These are phyloP conservation scores for Colletotrichum shisoi DNA, from an alignment of 2,329 filamentous ascomycete genomes.

Conservation along the genomic window DNA sequence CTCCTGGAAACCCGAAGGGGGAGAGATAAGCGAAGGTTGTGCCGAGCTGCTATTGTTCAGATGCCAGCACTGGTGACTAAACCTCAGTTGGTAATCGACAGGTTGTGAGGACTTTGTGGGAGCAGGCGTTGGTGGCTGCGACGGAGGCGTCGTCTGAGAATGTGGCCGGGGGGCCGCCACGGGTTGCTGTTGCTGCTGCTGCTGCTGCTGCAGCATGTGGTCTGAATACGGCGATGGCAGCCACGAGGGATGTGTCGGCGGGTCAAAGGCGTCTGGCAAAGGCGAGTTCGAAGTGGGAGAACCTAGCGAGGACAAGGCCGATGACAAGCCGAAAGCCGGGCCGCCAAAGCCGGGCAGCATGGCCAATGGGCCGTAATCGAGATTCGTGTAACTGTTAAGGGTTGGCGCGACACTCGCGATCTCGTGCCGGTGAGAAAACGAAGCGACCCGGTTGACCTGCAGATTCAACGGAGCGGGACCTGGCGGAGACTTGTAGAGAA, in stretches of 20 bases:
- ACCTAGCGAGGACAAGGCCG: slow-evolving; percentile 48
- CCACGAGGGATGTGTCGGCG: slow-evolving; percentile 51
- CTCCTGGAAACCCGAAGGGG: slow-evolving; percentile 48
- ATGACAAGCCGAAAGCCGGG: slow-evolving; percentile 45
- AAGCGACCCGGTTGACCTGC: slow-evolving; percentile 62
- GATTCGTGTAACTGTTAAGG: slow-evolving; percentile 53
- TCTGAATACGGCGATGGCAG: slow-evolving; percentile 49
- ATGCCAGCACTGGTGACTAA: slow-evolving; percentile 63
- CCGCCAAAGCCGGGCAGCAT: slow-evolving; percentile 57
- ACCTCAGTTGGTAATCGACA: slow-evolving; percentile 54
- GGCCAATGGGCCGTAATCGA: slow-evolving; percentile 55
- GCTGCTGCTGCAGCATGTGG: slow-evolving; percentile 40
- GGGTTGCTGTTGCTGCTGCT: slow-evolving; percentile 35
- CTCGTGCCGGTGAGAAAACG: slow-evolving; percentile 56
- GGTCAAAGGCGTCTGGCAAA: slow-evolving; percentile 44
- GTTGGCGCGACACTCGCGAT: slow-evolving; percentile 53
- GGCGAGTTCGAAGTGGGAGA: slow-evolving; percentile 44
- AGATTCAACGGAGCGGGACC: slow-evolving; percentile 49
- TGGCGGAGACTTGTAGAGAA: slow-evolving; percentile 73
- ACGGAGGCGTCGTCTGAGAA: slow-evolving; percentile 34
- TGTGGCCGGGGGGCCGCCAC: slow-evolving; percentile 47
- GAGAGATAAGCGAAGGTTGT: slow-evolving; percentile 41
- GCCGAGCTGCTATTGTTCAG: slow-evolving; percentile 49
- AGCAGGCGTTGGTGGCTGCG: slow-evolving; percentile 22
- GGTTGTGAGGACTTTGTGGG: slow-evolving; percentile 33